These are phyloP conservation scores for Boeremia lycopersici DNA, from an alignment of 2,329 filamentous ascomycete species.

Conservation along the genomic window DNA sequence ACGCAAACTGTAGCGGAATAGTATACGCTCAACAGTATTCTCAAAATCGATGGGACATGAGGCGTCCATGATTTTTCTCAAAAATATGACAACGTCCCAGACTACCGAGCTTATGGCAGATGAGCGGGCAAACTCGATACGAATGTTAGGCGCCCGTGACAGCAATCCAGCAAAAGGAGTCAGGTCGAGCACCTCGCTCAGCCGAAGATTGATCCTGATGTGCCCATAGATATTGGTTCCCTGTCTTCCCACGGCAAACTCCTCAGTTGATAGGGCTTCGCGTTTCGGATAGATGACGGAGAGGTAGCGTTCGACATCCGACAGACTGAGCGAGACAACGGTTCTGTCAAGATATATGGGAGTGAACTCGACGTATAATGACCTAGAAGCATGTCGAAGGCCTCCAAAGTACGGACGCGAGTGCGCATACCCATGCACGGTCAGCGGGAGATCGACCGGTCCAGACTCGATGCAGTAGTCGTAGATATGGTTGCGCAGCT, in stretches of 20 bases:
- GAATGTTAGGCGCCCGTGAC: not conserved
- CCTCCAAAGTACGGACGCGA: not conserved
- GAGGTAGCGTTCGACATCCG: not conserved
- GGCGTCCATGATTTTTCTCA: not conserved
- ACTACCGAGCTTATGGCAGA: not conserved
- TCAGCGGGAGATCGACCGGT: not conserved
- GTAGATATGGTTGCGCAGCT: conserved; percentile 8
- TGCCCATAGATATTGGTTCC: not conserved
- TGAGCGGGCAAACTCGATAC: not conserved
- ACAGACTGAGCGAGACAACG: not conserved
- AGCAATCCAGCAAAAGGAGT: not conserved
- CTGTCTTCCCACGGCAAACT: not conserved
- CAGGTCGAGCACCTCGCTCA: not conserved
- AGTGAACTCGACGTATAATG: not conserved
- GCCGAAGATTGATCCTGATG: not conserved
- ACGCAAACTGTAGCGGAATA: not conserved
- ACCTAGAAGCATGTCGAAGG: not conserved
- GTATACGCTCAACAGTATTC: not conserved
- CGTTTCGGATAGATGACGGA: not conserved
- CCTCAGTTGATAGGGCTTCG: not conserved
- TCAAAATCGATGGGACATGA: not conserved
- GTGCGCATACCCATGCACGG: not conserved
- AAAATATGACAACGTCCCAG: not conserved
- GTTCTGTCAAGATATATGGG: not conserved
- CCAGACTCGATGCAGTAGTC: conserved; percentile 2